A percentile compares a stretch with the other conserved stretches of the same genome.
Conservation (phyloP, 2,329 filamentous ascomycete species). For the Monosporascus sp. region DNA sequence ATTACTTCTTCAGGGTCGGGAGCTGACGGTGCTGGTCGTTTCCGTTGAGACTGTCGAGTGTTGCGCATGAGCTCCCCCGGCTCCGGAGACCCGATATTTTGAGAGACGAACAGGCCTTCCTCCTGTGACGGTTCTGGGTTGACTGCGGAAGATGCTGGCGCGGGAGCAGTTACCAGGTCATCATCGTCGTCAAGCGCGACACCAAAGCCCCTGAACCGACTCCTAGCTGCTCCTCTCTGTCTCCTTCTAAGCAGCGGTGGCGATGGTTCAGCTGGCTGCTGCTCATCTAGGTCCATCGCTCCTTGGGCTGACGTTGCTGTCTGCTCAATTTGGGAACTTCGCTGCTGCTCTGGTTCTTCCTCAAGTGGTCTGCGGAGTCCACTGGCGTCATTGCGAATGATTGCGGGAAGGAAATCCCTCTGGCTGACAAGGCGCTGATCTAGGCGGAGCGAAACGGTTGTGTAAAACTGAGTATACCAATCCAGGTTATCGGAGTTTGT, state of each 20-base stretch:
- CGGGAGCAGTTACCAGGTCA: slow-evolving; percentile 5
- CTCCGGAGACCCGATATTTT: slow-evolving; percentile 31
- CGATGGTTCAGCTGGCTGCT: slow-evolving; percentile 10
- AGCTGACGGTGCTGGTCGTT: slow-evolving; percentile 38
- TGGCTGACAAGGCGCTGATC: slow-evolving; percentile 83
- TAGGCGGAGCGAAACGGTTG: slow-evolving; percentile 62
- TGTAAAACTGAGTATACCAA: slow-evolving; percentile 68
- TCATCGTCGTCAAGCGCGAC: slow-evolving; percentile 33
- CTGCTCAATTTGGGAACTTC: slow-evolving; percentile 19
- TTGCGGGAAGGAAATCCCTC: slow-evolving; percentile 86
- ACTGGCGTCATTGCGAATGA: slow-evolving; percentile 72
- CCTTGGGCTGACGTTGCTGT: slow-evolving; percentile 7
- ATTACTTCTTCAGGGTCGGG: slow-evolving; percentile 52
- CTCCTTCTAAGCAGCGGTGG: slow-evolving; percentile 22
- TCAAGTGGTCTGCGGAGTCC: slow-evolving; percentile 65
- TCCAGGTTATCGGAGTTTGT: slow-evolving; percentile 47
- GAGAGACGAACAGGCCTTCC: slow-evolving; percentile 52
- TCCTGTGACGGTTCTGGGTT: slow-evolving; percentile 30
- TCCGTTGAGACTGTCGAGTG: slow-evolving; percentile 31
- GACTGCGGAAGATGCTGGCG: slow-evolving; percentile 1
- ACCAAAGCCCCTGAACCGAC: slow-evolving; percentile 71
- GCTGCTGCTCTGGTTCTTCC: slow-evolving; percentile 31
- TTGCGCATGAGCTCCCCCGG: slow-evolving; percentile 14
- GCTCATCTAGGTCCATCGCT: slow-evolving; percentile 20
- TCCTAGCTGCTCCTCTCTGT: slow-evolving; percentile 37